Evolutionary conservation across 768 basidiomycete genomes (phyloP).

Genomic region (Pleurotus ostreatus): DNA sequence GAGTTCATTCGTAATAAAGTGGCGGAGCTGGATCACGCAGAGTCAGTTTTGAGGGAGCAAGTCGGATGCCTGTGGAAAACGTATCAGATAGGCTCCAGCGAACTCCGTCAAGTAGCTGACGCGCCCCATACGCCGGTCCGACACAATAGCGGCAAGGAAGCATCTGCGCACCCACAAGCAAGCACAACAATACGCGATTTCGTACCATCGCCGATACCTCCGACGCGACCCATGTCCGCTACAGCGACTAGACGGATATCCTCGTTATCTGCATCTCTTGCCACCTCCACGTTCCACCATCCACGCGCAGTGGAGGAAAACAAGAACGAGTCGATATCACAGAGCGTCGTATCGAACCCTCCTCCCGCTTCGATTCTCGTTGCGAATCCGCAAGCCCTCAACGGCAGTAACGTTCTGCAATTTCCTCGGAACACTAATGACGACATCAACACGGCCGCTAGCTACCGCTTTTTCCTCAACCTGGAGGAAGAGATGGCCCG

Average conservation of each 20-base stretch:
- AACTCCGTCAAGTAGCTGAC: slow-evolving; percentile 33
- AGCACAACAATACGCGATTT: slow-evolving; percentile 51
- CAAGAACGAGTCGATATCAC: slow-evolving; percentile 11
- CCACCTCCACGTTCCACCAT: slow-evolving; percentile 53
- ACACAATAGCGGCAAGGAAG: slow-evolving; percentile 18
- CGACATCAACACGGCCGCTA: slow-evolving; percentile 38
- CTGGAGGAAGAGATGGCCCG: slow-evolving; percentile 40
- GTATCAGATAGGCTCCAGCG: slow-evolving; percentile 45
- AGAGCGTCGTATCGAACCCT: slow-evolving; percentile 4
- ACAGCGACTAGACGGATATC: slow-evolving; percentile 43
- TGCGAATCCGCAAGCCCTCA: slow-evolving; percentile 11
- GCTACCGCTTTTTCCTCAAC: slow-evolving; percentile 40
- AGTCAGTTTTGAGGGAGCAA: slow-evolving; percentile 49
- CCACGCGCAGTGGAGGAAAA: slow-evolving; percentile 28
- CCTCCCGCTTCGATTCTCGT: slow-evolving; percentile 2
- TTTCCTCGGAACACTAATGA: slow-evolving; percentile 37
- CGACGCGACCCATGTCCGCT: slow-evolving; percentile 31
- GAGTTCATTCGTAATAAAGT: slow-evolving; percentile 50
- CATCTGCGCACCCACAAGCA: slow-evolving; percentile 18
- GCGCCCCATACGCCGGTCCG: slow-evolving; percentile 12
- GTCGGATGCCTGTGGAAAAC: slow-evolving; percentile 62
- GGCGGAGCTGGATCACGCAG: slow-evolving; percentile 51
- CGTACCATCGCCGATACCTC: slow-evolving; percentile 42
- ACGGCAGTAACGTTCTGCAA: slow-evolving; percentile 31
- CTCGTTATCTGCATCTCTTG: slow-evolving; percentile 69